Base-by-base conservation (phyloP, 1,139 yeast species). In the Kurtzmaniella natalensis region DNA sequence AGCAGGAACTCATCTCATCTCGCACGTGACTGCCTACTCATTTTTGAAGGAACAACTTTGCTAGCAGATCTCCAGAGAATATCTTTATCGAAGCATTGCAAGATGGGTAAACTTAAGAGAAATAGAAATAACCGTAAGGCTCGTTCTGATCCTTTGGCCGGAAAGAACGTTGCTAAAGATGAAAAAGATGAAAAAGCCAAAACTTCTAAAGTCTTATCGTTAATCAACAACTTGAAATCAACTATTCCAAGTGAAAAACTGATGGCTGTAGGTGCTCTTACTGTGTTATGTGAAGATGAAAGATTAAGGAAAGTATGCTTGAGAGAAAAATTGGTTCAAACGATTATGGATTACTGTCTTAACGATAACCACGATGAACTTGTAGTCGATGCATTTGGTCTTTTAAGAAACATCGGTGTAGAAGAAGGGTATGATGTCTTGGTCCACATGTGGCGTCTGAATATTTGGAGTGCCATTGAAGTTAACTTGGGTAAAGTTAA, bases 401-500 rank as follows among this genome's bases (percentile, higher is more conserved):
- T 89, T 33, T 61, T 92, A 44, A 72, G 96, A 52, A 87, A 85
- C 51, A 51, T 89, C 35, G 81, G 82, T 3, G 68, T 86, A 33
- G 95, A 87, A 52, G 95, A 87, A 59, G 97, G 96, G n/a, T 80
- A 86, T 47, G 95, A 86, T 42, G 73, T 86, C 19, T 77, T 88
- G 25, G 72, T 76, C 20, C 77, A 75, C 53, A 57, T 84, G 37
- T 83, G 94, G 85, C 74, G 96, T 54, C 78, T 79, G 18, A 78
- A 83, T 40, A 76, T 92, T 32, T 79, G 95, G 81, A 64, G 72
- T 0, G 59, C 74, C 14, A 64, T 88, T 25, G 72, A 70, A 32
- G 43, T 52, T 11, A 73, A 79, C 2, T 57, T 82, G 30, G 51
- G 52, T 1, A 79, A 79, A 44, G 68, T 78, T 21, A 51, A 63